Percentiles rank a stretch among this genome's conserved stretches.
Evolutionary conservation across 2,329 filamentous ascomycete species (phyloP).

Genomic region (Calonectria ilicicola): DNA sequence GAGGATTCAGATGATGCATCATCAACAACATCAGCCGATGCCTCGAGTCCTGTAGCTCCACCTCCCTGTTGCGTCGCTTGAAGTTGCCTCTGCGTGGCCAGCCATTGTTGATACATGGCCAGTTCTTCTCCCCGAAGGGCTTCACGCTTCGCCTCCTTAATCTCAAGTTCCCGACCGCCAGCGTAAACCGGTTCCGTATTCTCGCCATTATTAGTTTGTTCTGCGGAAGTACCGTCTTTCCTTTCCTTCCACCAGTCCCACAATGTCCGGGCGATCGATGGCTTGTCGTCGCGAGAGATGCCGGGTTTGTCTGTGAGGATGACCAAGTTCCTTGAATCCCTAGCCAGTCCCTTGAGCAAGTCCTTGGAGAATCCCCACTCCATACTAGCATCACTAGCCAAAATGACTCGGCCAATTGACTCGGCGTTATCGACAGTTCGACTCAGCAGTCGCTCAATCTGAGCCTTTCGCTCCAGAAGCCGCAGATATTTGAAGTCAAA

Average conservation of each 20-base stretch:
- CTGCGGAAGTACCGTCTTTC: constrained; percentile 71
- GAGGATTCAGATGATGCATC: constrained; percentile 89
- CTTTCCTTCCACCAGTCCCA: constrained; percentile 85
- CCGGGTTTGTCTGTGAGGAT: constrained; percentile 83
- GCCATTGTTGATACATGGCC: constrained; percentile 88
- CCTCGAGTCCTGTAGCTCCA: constrained; percentile 75
- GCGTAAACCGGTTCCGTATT: constrained; percentile 75
- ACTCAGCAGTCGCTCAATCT: constrained; percentile 77
- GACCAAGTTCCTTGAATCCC: constrained; percentile 83
- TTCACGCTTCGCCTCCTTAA: constrained; percentile 71
- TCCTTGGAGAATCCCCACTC: constrained; percentile 97
- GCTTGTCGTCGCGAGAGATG: constrained; percentile 51
- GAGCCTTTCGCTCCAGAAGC: constrained; percentile 83
- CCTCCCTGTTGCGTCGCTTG: constrained; percentile 83
- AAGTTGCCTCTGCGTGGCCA: constrained; percentile 88
- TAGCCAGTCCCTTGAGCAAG: constrained; percentile 78
- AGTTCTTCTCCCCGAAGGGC: constrained; percentile 82
- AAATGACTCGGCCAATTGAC: constrained; percentile 76
- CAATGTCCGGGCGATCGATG: constrained; percentile 78
- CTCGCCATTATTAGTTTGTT: constrained; percentile 66
- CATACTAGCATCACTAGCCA: constrained; percentile 89
- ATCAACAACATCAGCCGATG: constrained; percentile 79
- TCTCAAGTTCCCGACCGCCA: constrained; percentile 70
- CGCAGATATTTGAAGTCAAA: constrained; percentile 92
- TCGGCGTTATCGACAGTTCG: constrained; percentile 56